Conservation (phyloP, 768 basidiomycete genomes). For the Mycena crocata region DNA sequence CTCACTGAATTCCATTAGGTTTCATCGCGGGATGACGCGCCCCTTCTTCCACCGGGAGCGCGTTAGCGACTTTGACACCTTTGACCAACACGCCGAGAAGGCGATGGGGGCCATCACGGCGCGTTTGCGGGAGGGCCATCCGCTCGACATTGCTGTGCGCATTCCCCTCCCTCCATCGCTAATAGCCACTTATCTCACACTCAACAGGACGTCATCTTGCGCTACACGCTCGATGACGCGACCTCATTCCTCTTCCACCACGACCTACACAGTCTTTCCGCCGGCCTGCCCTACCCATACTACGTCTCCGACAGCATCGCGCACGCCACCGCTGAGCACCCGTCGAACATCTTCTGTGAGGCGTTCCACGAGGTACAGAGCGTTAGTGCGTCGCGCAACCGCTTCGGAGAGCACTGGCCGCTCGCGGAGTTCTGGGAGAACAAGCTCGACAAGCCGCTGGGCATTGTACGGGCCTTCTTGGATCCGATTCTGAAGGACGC, state of each 20-base stretch:
- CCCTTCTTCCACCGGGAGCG: conserved; percentile 37
- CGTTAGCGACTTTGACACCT: conserved; percentile 38
- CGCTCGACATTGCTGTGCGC: conserved; percentile 35
- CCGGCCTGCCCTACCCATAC: not conserved
- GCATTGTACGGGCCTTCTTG: conserved; percentile 61
- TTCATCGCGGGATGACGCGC: conserved; percentile 38
- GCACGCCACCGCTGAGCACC: too few species aligned
- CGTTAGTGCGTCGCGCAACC: conserved; percentile 50
- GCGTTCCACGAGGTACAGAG: conserved; percentile 65
- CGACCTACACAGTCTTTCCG: not conserved
- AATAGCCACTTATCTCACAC: too few species aligned
- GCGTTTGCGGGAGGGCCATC: conserved; percentile 21
- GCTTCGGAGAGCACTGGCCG: conserved; percentile 61
- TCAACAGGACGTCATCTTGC: too few species aligned
- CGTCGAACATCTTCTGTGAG: conserved; percentile 48
- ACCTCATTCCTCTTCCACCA: not conserved
- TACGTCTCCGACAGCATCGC: not conserved
- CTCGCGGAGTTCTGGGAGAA: conserved; percentile 65
- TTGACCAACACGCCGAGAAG: conserved; percentile 33
- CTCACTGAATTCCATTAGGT: too few species aligned
- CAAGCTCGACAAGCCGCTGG: conserved; percentile 56
- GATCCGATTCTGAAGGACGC: conserved; percentile 65
- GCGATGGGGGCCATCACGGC: conserved; percentile 28
- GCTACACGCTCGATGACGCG: not conserved
- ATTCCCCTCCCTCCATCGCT: too few species aligned